Base-by-base conservation (phyloP, 108 stramenopile species). In the Fistulifera pelliculosa region DNA sequence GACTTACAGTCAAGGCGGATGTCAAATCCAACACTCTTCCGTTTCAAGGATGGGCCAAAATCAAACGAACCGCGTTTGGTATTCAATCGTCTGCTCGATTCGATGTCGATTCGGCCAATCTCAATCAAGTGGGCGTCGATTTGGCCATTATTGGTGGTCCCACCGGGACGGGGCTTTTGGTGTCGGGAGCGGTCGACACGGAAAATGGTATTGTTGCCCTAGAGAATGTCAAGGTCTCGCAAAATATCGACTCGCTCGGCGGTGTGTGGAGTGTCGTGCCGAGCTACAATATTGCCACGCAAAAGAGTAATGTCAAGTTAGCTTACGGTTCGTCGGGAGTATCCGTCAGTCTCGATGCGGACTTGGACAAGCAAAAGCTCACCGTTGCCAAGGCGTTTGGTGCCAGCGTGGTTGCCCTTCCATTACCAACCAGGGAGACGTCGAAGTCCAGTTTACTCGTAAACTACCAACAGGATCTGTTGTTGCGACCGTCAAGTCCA, bases 401-500 rank as follows among this genome's bases (percentile, higher is more conserved):
- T 11, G 50, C 56, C 16, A 69, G 51, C 28, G 54, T 53, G 10
- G 26, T 75, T n/a, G 41, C 40, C 26, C 75, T 19, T 55, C 62
- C 13, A 41, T 78, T 22, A 58, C 58, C 22, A 43, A 53, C 16
- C 31, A 53, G 35, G 70, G 69, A 1, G 61, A 73, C 28, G 41
- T 75, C 4, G 48, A 45, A 24, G 38, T 71, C 7, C 26, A 60
- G 6, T 60, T 49, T 16, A 18, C 13, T 15, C 25, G 17, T 15
- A 47, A 42, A 17, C 5, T 62, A 2, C 39, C 27, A 42, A 41
- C 23, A 18, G 71, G 71, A 8, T 27, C 21, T 2, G 27, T 81
- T 11, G 66, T 73, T 1, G 66, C 73, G 8, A 68, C 69, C 18
- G 61, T 61, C 49, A 76, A 61, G 26, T 72, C 75, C 24, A 62